These are phyloP conservation scores for Cutaneotrichosporon spelunceum DNA, from an alignment of 1,284 basidiomycete genomes.

Conservation along the genomic window DNA sequence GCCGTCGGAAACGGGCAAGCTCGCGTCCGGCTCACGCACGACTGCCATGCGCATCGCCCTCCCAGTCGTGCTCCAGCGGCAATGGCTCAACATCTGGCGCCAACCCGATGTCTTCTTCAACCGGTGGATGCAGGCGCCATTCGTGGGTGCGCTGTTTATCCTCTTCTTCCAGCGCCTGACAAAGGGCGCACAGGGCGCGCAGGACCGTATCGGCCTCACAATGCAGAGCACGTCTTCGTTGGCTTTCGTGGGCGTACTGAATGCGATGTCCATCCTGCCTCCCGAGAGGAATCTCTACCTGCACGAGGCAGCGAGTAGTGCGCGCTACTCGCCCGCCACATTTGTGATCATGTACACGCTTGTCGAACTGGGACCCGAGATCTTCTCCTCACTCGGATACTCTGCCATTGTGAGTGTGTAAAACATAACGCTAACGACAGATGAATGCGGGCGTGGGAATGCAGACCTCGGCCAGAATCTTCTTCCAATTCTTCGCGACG, in stretches of 20 bases:
- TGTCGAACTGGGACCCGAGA: constrained; percentile 51
- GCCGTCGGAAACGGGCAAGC: not conserved
- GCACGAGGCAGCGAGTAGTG: constrained; percentile 51
- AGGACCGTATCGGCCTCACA: constrained; percentile 52
- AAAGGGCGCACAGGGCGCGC: constrained; percentile 48
- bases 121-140: constrained; percentile 47
- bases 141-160: constrained; percentile 49
- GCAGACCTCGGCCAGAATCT: constrained; percentile 51
- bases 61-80: constrained; percentile 49
- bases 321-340: constrained; percentile 50
- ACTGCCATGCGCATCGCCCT: constrained; percentile 48
- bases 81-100: constrained; percentile 50
- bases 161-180: constrained; percentile 52
- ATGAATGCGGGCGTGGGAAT: constrained; percentile 53
- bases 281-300: constrained; percentile 52
- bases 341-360: constrained; percentile 53
- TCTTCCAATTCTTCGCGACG: constrained; percentile 51
- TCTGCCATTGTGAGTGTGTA: constrained; percentile 32
- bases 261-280: constrained; percentile 53
- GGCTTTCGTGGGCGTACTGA: constrained; percentile 51
- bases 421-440: constrained; percentile 18
- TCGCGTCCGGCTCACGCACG: constrained; percentile 28
- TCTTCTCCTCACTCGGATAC: constrained; percentile 40
- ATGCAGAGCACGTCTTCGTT: constrained; percentile 42
- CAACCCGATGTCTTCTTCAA: constrained; percentile 51